Evolutionary conservation across 495 filamentous ascomycete genomes (phyloP).

Genomic region (Lasiosphaeria miniovina): DNA sequence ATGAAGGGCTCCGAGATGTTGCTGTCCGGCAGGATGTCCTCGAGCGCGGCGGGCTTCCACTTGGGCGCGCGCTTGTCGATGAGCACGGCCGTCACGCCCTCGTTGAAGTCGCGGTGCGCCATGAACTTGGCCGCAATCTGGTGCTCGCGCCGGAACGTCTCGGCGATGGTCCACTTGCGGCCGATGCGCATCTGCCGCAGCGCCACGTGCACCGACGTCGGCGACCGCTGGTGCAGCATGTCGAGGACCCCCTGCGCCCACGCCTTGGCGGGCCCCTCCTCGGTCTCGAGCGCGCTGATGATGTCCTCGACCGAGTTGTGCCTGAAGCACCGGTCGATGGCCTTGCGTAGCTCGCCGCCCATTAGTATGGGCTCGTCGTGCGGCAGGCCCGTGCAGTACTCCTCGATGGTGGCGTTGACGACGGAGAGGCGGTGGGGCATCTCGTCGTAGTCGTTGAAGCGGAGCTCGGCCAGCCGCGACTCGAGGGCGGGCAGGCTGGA

Average conservation of each 20-base stretch:
- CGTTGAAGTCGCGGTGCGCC: slow-evolving; percentile 78
- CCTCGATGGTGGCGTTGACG: slow-evolving; percentile 85
- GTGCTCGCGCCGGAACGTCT: slow-evolving; percentile 82
- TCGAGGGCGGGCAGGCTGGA: slow-evolving; percentile 76
- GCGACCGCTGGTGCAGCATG: slow-evolving; percentile 70
- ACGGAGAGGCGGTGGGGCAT: slow-evolving; percentile 59
- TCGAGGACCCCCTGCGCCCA: slow-evolving; percentile 77
- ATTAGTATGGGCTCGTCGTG: slow-evolving; percentile 62
- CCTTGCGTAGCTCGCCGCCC: slow-evolving; percentile 60
- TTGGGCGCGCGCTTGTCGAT: slow-evolving; percentile 60
- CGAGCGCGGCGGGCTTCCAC: slow-evolving; percentile 71
- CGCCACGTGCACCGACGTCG: slow-evolving; percentile 79
- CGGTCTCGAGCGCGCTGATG: slow-evolving; percentile 60
- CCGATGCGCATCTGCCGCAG: slow-evolving; percentile 77
- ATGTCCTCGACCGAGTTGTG: slow-evolving; percentile 67
- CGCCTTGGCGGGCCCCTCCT: slow-evolving; percentile 44
- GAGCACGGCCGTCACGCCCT: slow-evolving; percentile 76
- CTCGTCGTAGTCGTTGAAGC: slow-evolving; percentile 70
- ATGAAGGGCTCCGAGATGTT: slow-evolving; percentile 62
- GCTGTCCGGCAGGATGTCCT: slow-evolving; percentile 50
- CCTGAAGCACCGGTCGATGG: slow-evolving; percentile 82
- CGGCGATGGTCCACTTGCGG: slow-evolving; percentile 66
- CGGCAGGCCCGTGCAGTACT: slow-evolving; percentile 81
- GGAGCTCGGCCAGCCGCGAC: slow-evolving; percentile 79
- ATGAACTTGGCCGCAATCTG: slow-evolving; percentile 80